Evolutionary conservation across 768 basidiomycete genomes (phyloP).

Genomic region (Melanogaster broomeanus): DNA sequence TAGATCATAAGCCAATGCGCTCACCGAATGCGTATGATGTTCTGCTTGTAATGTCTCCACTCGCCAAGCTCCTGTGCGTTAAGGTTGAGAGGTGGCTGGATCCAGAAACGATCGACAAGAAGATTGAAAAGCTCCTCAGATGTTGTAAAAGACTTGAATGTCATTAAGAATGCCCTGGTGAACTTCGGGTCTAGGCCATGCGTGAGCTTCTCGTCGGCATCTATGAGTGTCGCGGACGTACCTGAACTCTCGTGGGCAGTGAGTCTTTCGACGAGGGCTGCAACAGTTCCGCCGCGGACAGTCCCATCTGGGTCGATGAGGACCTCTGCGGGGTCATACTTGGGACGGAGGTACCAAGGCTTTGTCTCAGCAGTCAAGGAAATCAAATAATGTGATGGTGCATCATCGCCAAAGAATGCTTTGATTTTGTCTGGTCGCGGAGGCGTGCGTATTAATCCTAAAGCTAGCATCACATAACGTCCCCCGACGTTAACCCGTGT

Average conservation of each 20-base stretch:
- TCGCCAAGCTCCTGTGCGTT: constrained; percentile 44
- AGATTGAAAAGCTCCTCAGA: constrained; percentile 55
- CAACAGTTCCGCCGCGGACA: constrained; percentile 61
- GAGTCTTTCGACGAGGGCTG: constrained; percentile 63
- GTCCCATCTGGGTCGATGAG: constrained; percentile 63
- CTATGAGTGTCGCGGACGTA: constrained; percentile 27
- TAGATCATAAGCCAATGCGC: constrained; percentile 12
- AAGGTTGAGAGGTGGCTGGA: constrained; percentile 51
- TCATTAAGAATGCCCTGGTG: constrained; percentile 65
- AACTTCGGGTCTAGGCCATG: constrained; percentile 49
- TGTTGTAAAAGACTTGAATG: constrained; percentile 67
- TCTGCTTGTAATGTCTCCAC: constrained; percentile 61
- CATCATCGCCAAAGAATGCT: constrained; percentile 54
- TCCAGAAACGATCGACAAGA: constrained; percentile 56
- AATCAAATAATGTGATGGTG: constrained; percentile 44
- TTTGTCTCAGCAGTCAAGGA: constrained; percentile 41
- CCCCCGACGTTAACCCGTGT: not conserved
- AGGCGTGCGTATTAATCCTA: constrained; percentile 13
- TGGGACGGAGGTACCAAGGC: constrained; percentile 62
- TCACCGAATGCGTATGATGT: constrained; percentile 59
- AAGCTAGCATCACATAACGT: constrained; percentile 9
- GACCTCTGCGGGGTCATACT: constrained; percentile 57
- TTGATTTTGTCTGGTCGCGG: constrained; percentile 42
- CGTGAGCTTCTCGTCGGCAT: constrained; percentile 1
- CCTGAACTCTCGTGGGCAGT: constrained; percentile 65